These are phyloP conservation scores for Henckelia pumila DNA, from an alignment of 257 asterid species.

Conservation along the genomic window DNA sequence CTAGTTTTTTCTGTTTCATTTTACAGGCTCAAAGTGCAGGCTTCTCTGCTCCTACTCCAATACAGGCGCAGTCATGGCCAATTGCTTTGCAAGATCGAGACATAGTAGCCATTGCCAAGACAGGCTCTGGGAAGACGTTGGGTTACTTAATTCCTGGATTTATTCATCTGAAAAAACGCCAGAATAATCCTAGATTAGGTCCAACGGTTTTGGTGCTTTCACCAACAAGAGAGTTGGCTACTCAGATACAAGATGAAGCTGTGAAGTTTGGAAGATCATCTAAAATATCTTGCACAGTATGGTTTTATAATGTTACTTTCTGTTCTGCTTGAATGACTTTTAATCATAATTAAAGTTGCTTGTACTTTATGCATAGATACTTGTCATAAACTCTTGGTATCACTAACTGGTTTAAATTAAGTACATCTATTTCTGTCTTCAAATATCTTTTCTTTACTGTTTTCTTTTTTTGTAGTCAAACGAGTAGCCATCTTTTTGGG, in stretches of 20 bases:
- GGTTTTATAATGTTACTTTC: slow-evolving; percentile 19
- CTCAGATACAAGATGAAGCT: slow-evolving; percentile 98
- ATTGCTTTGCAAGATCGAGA: slow-evolving; percentile 88
- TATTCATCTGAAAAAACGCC: slow-evolving; percentile 67
- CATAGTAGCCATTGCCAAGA: slow-evolving; percentile 98
- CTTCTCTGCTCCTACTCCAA: slow-evolving; percentile 94
- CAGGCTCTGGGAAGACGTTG: slow-evolving; percentile 96
- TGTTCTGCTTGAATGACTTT: slow-evolving; percentile 10
- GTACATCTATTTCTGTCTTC: slow-evolving; percentile 17
- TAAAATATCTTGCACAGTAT: slow-evolving; percentile 87
- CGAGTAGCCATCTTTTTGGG: background rate
- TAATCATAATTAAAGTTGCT: background rate
- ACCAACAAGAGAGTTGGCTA: slow-evolving; percentile 96
- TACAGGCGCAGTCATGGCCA: slow-evolving; percentile 99
- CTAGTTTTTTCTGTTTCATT: slow-evolving; percentile 41
- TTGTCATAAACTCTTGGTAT: slow-evolving; percentile 14
- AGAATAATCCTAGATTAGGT: slow-evolving; percentile 73
- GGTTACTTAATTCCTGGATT: slow-evolving; percentile 96
- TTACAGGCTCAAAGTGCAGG: slow-evolving; percentile 89
- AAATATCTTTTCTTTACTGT: slow-evolving; percentile 4
- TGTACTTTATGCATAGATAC: background rate
- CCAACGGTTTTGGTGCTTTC: slow-evolving; percentile 94
- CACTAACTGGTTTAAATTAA: slow-evolving; percentile 6
- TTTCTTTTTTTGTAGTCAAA: background rate
- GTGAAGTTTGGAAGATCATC: slow-evolving; percentile 84